Conservation (phyloP, 345 rosid species). For the Eucalyptus viminalis region DNA sequence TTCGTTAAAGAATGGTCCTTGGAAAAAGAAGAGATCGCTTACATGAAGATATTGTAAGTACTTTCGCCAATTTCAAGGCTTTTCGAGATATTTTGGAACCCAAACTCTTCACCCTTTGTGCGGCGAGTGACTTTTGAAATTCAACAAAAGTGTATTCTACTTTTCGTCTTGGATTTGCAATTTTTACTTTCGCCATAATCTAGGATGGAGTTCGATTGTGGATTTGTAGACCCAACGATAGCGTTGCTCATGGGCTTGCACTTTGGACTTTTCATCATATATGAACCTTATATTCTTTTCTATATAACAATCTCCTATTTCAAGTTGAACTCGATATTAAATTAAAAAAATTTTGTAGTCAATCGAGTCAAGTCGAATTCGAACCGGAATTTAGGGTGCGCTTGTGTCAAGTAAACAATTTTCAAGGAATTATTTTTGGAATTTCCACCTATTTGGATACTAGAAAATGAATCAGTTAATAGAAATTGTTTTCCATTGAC, state of each 20-base stretch:
- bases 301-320: neutral
- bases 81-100: neutral
- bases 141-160: neutral
- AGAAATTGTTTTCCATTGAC: neutral
- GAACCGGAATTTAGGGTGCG: fast-evolving
- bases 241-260: neutral
- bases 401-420: neutral
- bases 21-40: neutral
- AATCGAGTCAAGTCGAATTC: neutral
- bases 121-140: neutral
- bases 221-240: neutral
- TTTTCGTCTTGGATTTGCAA: neutral
- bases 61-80: neutral
- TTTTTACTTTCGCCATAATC: neutral
- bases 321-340: neutral
- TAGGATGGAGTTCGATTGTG: neutral
- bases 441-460: neutral
- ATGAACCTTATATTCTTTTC: neutral
- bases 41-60: neutral
- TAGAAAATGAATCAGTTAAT: neutral
- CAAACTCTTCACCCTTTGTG: neutral
- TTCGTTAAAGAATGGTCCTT: neutral
- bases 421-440: neutral
- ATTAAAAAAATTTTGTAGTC: fast-evolving
- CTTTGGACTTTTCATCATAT: neutral